Evolutionary conservation across 2,329 filamentous ascomycete genomes (phyloP), one percentile per base, ranked within the genome.

Genomic region (Nemania sp.): DNA sequence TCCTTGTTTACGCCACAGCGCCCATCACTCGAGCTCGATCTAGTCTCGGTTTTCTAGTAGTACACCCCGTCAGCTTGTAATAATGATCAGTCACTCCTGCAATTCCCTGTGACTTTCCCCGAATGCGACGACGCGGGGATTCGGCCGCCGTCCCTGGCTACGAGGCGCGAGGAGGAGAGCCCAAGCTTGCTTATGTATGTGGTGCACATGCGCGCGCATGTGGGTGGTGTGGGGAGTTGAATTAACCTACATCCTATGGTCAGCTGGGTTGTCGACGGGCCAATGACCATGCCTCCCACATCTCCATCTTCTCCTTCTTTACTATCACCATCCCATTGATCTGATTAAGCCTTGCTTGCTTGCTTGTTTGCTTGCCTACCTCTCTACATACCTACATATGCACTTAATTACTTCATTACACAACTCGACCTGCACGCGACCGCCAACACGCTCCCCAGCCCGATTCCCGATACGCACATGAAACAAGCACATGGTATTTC

Each of bases 161-260:
- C 38, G 24, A 24, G 11, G 3, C 29, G 24, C 2, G 32, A 20
- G 26, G n/a, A 57, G 52, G 15, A 3, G 41, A 43, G 29, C 24
- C n/a, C 11, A 10, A 27, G 49, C 43, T 11, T 47, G 43, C 43
- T 8, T 47, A 47, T 47, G n/a, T 47, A 6, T 20, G 24, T 47
- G 41, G 18, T 15, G 47, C 47, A 27, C 47, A 18, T 18, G 11
- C 47, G 6, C 22, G 18, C 27, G 29, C 27, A 47, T 22, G 52
- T 35, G 52, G 52, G 52, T n/a, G 26, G 29, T 32, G 52, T 13
- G 52, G 26, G 52, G 7, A n/a, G 29, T 35, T n/a, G 52, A 13
- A 22, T 54, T 35, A 24, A 54, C 29, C 29, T 54, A 13, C 18
- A n/a, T 32, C 52, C n/a, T n/a, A 54, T 20, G 52, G 52, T 54